These are phyloP conservation scores for Ampelocalamus luodianensis DNA, from an alignment of 176 grass and related monocot genomes.

Conservation along the genomic window DNA sequence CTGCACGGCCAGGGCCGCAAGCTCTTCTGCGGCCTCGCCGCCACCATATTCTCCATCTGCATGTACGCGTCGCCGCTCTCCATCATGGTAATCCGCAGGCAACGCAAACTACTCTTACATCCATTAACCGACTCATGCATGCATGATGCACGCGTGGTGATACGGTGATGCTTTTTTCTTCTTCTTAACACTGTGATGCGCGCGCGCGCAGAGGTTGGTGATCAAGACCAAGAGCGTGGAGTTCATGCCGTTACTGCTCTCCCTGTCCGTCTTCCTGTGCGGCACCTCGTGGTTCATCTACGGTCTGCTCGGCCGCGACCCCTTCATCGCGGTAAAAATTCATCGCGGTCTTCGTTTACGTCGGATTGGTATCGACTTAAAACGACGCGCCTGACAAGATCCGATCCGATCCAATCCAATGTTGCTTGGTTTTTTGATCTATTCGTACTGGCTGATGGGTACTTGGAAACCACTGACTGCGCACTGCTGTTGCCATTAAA, in stretches of 20 bases:
- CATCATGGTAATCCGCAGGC: constrained; percentile 67
- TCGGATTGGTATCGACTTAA: too few relatives aligned
- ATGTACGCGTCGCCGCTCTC: constrained; percentile 99
- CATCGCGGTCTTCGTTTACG: neutral
- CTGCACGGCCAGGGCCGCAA: constrained; percentile 74
- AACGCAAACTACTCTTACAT: neutral
- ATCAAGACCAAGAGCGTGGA: constrained; percentile 98
- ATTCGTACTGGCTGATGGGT: constrained; percentile 21
- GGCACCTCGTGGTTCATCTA: constrained; percentile 99
- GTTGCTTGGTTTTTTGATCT: neutral
- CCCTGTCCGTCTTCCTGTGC: constrained; percentile 86
- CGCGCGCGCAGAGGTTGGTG: constrained; percentile 79
- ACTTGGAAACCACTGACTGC: constrained; percentile 21
- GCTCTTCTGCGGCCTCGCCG: constrained; percentile 89
- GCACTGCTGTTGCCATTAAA: constrained; percentile 22
- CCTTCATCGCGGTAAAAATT: constrained; percentile 69
- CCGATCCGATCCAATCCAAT: neutral
- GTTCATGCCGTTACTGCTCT: constrained; percentile 98
- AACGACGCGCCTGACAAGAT: neutral
- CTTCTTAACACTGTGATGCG: neutral
- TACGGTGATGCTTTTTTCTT: neutral
- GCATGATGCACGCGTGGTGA: neutral
- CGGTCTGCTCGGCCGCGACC: constrained; percentile 84
- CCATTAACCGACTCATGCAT: neutral
- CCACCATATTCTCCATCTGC: constrained; percentile 90